These are phyloP conservation scores for Atkinsonella texensis DNA, from an alignment of 2,329 filamentous ascomycete species.

Conservation along the genomic window DNA sequence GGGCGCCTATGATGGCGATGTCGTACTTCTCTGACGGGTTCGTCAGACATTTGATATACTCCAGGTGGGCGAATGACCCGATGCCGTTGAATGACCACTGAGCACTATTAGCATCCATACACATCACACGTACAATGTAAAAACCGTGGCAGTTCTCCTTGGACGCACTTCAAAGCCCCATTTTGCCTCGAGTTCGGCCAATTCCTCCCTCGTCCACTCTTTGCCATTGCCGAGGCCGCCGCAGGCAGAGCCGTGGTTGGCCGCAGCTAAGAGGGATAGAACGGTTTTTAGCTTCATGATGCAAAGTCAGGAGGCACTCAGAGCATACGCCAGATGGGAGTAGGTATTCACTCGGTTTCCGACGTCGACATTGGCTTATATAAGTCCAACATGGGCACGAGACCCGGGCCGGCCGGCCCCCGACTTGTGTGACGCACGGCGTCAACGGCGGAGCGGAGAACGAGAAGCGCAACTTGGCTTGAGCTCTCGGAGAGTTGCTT, in stretches of 20 bases:
- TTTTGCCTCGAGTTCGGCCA: conserved; percentile 42
- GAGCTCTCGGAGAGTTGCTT: not conserved
- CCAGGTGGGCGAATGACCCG: conserved; percentile 60
- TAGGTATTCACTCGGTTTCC: too few species aligned
- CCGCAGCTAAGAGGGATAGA: not conserved
- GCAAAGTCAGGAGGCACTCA: not conserved
- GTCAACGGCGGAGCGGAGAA: not conserved
- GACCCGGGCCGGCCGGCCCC: not conserved
- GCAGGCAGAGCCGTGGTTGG: not conserved
- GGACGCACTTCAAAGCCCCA: conserved; percentile 43
- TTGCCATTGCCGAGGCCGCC: conserved; percentile 19
- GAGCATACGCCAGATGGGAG: not conserved
- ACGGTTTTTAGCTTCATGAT: not conserved
- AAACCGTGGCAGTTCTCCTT: too few species aligned
- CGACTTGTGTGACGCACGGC: not conserved
- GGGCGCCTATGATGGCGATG: conserved; percentile 59
- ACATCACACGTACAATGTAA: not conserved
- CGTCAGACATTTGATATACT: conserved; percentile 57
- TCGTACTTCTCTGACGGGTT: conserved; percentile 52
- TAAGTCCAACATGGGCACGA: too few species aligned
- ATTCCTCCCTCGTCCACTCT: conserved; percentile 36
- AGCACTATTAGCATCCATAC: not conserved
- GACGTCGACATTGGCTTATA: too few species aligned
- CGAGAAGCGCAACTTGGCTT: too few species aligned
- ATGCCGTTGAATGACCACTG: conserved; percentile 54